Conservation (phyloP, 2,329 filamentous ascomycete genomes). For the Sordariomycetes sp. region DNA sequence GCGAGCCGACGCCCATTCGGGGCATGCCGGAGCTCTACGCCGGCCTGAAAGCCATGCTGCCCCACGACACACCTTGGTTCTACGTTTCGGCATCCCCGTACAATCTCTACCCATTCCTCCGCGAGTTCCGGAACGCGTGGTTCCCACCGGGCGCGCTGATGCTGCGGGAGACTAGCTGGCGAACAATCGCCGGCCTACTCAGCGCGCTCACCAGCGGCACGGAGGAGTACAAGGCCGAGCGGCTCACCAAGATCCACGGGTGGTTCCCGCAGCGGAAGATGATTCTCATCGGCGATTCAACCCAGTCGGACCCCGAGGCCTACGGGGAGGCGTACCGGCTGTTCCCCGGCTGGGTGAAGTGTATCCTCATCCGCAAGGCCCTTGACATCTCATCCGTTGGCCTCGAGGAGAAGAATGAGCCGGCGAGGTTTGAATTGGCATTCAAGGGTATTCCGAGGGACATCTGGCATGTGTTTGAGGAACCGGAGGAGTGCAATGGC, state of each 20-base stretch:
- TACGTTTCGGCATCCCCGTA: constrained; percentile 92
- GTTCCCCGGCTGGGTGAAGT: constrained; percentile 63
- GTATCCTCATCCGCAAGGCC: constrained; percentile 79
- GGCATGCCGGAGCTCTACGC: constrained; percentile 81
- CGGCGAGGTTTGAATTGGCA: constrained; percentile 66
- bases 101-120: constrained; percentile 83
- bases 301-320: constrained; percentile 80
- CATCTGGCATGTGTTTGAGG: constrained; percentile 73
- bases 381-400: constrained; percentile 56
- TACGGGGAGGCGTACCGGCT: constrained; percentile 67
- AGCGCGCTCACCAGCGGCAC: constrained; percentile 69
- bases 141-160: constrained; percentile 73
- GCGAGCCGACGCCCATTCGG: constrained; percentile 53
- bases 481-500: constrained; percentile 48
- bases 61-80: constrained; percentile 62
- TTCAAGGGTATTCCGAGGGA: constrained; percentile 60
- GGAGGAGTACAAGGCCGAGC: constrained; percentile 72
- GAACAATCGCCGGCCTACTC: constrained; percentile 69
- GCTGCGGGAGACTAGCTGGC: constrained; percentile 75
- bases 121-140: constrained; percentile 53
- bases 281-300: constrained; percentile 80
- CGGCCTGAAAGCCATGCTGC: constrained; percentile 41
- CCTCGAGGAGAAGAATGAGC: constrained; percentile 61
- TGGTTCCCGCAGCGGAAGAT: constrained; percentile 73
- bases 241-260: constrained; percentile 62